A percentile compares a stretch with the other conserved stretches of the same genome.
phyloP scores from a whole-genome alignment of 164 flowering plant species.

The Euptelea pleiosperma region DNA sequence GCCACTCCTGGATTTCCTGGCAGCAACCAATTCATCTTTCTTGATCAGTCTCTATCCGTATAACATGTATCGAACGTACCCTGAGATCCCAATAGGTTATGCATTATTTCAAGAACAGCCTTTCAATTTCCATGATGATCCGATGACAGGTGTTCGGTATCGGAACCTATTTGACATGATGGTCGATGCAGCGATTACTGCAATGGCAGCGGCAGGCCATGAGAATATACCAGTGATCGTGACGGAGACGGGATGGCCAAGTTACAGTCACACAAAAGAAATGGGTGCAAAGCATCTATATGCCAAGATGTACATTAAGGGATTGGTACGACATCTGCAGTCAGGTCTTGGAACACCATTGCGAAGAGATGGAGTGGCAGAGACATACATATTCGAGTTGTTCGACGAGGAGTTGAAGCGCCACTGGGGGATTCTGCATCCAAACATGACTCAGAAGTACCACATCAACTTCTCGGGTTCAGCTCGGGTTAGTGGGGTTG shows the following conservation, averaged over 20 bases:
- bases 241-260: constrained; percentile 92
- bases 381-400: constrained; percentile 58
- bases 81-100: constrained; percentile 63
- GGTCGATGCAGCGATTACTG: constrained; percentile 59
- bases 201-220: constrained; percentile 65
- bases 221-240: constrained; percentile 61
- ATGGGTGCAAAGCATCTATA: constrained; percentile 40
- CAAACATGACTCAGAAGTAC: constrained; percentile 55
- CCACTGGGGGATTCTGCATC: constrained; percentile 60
- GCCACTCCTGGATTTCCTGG: constrained; percentile 62
- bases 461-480: constrained; percentile 36
- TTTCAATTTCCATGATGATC: constrained; percentile 61
- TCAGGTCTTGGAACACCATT: constrained; percentile 65
- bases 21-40: constrained; percentile 61
- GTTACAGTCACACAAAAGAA: constrained; percentile 34
- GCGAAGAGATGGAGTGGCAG: constrained; percentile 58
- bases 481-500: background rate
- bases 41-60: constrained; percentile 67
- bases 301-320: constrained; percentile 58
- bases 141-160: constrained; percentile 64
- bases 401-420: constrained; percentile 38
- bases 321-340: constrained; percentile 51
- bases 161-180: constrained; percentile 75
- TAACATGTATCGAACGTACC: constrained; percentile 40
- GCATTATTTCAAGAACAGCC: constrained; percentile 63